A percentile compares a stretch with the other conserved stretches of the same genome.
Conservation (phyloP, 805 yeast species). For the Wickerhamia fluorescens region DNA sequence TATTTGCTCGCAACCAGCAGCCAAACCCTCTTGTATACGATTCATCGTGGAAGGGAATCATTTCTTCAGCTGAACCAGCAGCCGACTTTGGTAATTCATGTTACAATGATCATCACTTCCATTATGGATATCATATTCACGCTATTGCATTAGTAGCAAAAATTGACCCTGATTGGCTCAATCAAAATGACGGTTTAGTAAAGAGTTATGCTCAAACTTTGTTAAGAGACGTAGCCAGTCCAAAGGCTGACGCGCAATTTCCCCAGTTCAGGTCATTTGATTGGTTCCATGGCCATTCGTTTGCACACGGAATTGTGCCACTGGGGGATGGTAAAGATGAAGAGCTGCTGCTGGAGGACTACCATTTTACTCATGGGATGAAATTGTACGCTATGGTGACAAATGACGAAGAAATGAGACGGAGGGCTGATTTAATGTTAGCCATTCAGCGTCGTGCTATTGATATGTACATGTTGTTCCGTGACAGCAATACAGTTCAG, state of each 20-base stretch:
- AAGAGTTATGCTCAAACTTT: slow-evolving; percentile 49
- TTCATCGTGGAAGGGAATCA: slow-evolving; percentile 67
- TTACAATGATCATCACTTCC: slow-evolving; percentile 74
- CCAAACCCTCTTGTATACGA: slow-evolving; percentile 72
- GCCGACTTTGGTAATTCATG: slow-evolving; percentile 70
- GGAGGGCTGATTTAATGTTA: slow-evolving; percentile 52
- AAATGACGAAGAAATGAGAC: slow-evolving; percentile 45
- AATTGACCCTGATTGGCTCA: slow-evolving; percentile 41
- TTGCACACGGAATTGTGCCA: slow-evolving; percentile 67
- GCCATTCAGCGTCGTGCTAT: slow-evolving; percentile 51
- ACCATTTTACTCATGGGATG: slow-evolving; percentile 62
- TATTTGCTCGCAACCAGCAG: slow-evolving; percentile 67
- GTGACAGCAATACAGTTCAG: slow-evolving; percentile 47
- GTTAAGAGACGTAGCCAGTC: slow-evolving; percentile 63
- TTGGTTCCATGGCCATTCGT: slow-evolving; percentile 74
- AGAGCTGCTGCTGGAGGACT: slow-evolving; percentile 70
- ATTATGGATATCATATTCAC: slow-evolving; percentile 67
- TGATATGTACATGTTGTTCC: slow-evolving; percentile 48
- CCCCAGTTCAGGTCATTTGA: slow-evolving; percentile 66
- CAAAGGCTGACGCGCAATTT: slow-evolving; percentile 48
- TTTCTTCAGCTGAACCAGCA: slow-evolving; percentile 57
- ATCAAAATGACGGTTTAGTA: slow-evolving; percentile 22
- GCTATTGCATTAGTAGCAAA: slow-evolving; percentile 60
- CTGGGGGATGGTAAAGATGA: slow-evolving; percentile 74
- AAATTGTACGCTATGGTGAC: slow-evolving; percentile 57